Evolutionary conservation across 495 filamentous ascomycete species (phyloP).

Genomic region (Neurospora sp.): DNA sequence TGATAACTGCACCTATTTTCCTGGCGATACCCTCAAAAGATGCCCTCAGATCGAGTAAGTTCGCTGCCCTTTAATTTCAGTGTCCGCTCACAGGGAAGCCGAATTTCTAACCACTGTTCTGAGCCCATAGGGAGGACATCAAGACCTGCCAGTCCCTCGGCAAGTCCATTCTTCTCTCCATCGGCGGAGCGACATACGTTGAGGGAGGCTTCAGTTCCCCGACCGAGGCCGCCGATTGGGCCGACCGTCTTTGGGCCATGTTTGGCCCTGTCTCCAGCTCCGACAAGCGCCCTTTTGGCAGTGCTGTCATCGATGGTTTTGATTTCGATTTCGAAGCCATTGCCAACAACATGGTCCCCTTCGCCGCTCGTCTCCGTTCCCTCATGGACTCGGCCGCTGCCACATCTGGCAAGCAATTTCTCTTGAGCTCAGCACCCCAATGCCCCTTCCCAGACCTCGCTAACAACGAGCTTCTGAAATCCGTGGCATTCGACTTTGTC

Average conservation of each 20-base stretch:
- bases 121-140: slow-evolving; percentile 41
- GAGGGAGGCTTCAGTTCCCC: slow-evolving; percentile 50
- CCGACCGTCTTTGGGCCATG: slow-evolving; percentile 53
- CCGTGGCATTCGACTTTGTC: slow-evolving; percentile 51
- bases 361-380: slow-evolving; percentile 44
- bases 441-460: slow-evolving; percentile 56
- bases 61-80: not conserved
- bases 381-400: slow-evolving; percentile 37
- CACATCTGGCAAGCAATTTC: slow-evolving; percentile 37
- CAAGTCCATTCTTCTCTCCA: slow-evolving; percentile 58
- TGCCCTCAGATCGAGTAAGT: slow-evolving; percentile 55
- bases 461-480: slow-evolving; percentile 45
- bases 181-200: slow-evolving; percentile 54
- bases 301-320: slow-evolving; percentile 58
- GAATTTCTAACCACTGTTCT: not conserved
- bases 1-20: slow-evolving; percentile 46
- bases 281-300: slow-evolving; percentile 51
- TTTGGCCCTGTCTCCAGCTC: slow-evolving; percentile 44
- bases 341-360: slow-evolving; percentile 40
- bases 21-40: slow-evolving; percentile 34
- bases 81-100: not conserved
- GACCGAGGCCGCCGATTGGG: slow-evolving; percentile 43
- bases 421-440: slow-evolving; percentile 57
- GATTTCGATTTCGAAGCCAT: slow-evolving; percentile 56
- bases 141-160: slow-evolving; percentile 49